Evolutionary conservation across 768 basidiomycete genomes (phyloP).

Genomic region (Lepiota venenata): DNA sequence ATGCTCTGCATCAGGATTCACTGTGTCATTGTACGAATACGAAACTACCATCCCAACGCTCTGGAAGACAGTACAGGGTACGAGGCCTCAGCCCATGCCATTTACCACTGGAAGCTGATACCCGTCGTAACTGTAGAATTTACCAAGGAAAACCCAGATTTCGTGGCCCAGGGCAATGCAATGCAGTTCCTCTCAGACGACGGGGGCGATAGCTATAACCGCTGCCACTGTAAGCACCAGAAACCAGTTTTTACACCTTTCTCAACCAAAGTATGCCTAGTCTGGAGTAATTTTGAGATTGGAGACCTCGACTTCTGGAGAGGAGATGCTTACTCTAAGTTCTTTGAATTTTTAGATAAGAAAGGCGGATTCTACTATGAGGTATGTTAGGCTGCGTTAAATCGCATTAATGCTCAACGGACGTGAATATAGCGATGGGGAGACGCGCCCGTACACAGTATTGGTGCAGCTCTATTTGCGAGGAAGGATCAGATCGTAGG

Average conservation of each 20-base stretch:
- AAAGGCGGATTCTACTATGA: constrained; percentile 90
- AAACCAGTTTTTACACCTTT: neutral
- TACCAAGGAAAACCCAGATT: constrained; percentile 54
- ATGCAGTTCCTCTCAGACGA: constrained; percentile 82
- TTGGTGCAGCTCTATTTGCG: constrained; percentile 87
- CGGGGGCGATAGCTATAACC: constrained; percentile 68
- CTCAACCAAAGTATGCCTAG: constrained; percentile 31
- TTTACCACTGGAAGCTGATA: neutral
- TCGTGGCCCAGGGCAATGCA: constrained; percentile 67
- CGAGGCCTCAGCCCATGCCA: constrained; percentile 14
- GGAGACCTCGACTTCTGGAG: constrained; percentile 84
- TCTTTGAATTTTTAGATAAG: constrained; percentile 78
- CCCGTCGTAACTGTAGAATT: constrained; percentile 53
- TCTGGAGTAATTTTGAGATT: constrained; percentile 96
- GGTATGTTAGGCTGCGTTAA: constrained; percentile 29
- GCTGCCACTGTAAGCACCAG: constrained; percentile 60
- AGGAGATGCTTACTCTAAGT: constrained; percentile 75
- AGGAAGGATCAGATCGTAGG: constrained; percentile 76
- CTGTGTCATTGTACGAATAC: constrained; percentile 81
- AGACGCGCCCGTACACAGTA: constrained; percentile 87
- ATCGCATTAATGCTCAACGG: neutral
- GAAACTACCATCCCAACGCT: constrained; percentile 82
- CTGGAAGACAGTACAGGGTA: constrained; percentile 76
- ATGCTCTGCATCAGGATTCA: constrained; percentile 54
- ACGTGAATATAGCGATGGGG: constrained; percentile 70